Base-by-base conservation (phyloP, 306 rosid genomes). In the Chamaecrista fasciculata region DNA sequence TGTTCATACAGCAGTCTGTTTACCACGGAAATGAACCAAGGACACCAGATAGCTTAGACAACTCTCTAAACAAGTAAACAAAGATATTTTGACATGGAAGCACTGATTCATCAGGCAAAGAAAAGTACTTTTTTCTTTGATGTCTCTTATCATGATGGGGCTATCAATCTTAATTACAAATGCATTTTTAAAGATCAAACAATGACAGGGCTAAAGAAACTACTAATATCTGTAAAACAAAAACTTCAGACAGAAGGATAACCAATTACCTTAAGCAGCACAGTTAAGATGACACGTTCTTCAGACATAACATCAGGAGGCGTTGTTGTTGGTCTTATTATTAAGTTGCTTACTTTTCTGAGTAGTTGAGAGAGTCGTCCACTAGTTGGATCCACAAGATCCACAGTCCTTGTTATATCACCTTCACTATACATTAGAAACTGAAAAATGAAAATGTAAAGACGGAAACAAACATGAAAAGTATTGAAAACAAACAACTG, bases 371-470 rank as follows among this genome's bases (percentile, higher is more conserved):
- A 80, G 55, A 88, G 48, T 53, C 86, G 83, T 9, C 93, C 88
- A 37, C 75, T 71, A 0, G 76, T 72, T 18, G 94, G 97, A 53
- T 93, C 90, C 65, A 51, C 69, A 69, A 90, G 77, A 67, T 88
- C 94, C 57, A 29, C 62, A 14, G 64, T 52, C 37, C 85, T 82
- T 15, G 87, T 70, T 61, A 90, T 71, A 67, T 86, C 85, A 68
- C 97, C 96, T 78, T 88, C 94, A 62, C 67, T 72, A 70, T 81
- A 82, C 98, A 93, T 93, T 39, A 77, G 77, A 73, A 51, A 75
- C 98, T 89, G 91, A 40, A 75, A 67, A 76, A 59, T 65, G 67
- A 69, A 71, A 42, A 47, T 62, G 66, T 55, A 85, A 67, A 75
- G 18, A 64, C 69, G 53, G 60, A 64, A 70, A 55, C 12, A 58